Conservation (phyloP, 495 filamentous ascomycete genomes). For the Podospora fimiseda region DNA sequence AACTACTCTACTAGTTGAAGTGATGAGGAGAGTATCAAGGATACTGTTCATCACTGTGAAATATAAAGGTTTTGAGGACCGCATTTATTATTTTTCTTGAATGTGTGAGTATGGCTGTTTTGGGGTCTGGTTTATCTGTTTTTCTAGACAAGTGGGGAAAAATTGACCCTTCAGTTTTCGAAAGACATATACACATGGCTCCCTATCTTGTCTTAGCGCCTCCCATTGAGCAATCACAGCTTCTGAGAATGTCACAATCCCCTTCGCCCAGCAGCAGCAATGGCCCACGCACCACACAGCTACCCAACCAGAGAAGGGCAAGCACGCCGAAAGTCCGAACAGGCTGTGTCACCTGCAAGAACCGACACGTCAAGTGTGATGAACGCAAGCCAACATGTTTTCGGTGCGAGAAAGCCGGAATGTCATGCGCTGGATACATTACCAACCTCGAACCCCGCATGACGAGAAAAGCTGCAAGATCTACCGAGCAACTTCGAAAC, state of each 20-base stretch:
- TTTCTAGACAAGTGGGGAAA: background rate
- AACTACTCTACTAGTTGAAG: too few species aligned
- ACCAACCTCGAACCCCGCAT: background rate
- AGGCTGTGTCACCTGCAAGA: conserved; percentile 30
- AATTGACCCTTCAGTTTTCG: background rate
- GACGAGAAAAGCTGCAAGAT: background rate
- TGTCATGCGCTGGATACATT: conserved; percentile 51
- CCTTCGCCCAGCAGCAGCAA: background rate
- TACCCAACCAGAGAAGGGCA: conserved; percentile 6
- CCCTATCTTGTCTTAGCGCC: background rate
- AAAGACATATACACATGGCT: background rate
- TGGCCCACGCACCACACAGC: background rate
- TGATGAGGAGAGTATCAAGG: too few species aligned
- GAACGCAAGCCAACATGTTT: conserved; percentile 51
- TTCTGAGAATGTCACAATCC: background rate
- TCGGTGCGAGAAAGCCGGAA: conserved; percentile 47
- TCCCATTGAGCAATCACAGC: background rate
- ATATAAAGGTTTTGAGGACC: too few species aligned
- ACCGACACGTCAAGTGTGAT: conserved; percentile 49
- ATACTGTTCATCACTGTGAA: too few species aligned
- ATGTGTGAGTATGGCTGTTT: background rate
- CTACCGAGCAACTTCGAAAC: background rate
- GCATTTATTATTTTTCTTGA: too few species aligned
- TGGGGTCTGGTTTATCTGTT: background rate
- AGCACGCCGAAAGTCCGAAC: conserved; percentile 27